phyloP scores from a whole-genome alignment of 345 rosid genomes.

The Moricandia moricandioides region DNA sequence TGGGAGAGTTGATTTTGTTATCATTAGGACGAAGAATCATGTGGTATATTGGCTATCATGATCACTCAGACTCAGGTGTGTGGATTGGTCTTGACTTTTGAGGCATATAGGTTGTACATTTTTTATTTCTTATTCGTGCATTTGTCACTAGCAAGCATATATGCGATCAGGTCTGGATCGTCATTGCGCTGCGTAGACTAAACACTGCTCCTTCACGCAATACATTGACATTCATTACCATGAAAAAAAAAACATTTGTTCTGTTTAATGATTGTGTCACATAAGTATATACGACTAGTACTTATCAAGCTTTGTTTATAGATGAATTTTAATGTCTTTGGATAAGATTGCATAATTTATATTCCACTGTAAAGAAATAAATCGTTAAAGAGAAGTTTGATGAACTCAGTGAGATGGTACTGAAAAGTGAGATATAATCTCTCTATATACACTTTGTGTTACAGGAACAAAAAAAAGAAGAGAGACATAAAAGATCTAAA shows the following conservation, averaged over 20 bases:
- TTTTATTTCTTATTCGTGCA: neutral
- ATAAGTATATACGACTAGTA: neutral
- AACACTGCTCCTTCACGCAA: neutral
- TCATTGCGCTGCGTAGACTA: neutral
- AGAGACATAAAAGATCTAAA: neutral
- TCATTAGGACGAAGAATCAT: slow-evolving; percentile 3
- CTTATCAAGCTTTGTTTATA: slow-evolving; percentile 13
- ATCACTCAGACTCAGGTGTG: neutral
- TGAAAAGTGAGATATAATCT: neutral
- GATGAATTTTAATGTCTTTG: neutral
- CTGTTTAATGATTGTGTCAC: neutral
- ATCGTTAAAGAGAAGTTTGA: slow-evolving; percentile 17
- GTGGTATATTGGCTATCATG: neutral
- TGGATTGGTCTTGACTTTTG: neutral
- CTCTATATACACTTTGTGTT: slow-evolving; percentile 29
- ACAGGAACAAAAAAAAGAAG: neutral
- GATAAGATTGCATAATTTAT: slow-evolving; percentile 5
- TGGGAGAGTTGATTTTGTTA: neutral
- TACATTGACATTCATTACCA: neutral
- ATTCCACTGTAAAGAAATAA: neutral
- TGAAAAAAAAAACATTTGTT: neutral
- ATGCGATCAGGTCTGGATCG: neutral
- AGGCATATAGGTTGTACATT: neutral
- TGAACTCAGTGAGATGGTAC: neutral
- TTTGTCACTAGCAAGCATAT: neutral